Conservation (phyloP, 768 basidiomycete species). For the Hysterangium stoloniferum region DNA sequence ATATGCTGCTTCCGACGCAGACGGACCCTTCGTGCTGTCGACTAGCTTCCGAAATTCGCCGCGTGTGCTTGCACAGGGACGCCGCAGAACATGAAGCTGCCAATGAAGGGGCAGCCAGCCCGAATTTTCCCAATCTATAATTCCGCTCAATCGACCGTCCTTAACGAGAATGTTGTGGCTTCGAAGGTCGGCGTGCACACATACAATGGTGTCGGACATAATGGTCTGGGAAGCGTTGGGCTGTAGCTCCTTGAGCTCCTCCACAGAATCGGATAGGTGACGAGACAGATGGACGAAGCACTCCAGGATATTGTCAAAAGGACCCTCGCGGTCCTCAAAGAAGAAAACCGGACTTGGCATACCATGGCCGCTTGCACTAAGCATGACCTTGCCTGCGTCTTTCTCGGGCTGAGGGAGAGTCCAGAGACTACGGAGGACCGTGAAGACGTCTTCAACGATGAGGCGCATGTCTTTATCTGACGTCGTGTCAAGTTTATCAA, state of each 20-base stretch:
- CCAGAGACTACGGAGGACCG: slow-evolving; percentile 18
- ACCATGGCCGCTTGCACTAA: slow-evolving; percentile 21
- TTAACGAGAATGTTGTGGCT: slow-evolving; percentile 18
- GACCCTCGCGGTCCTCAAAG: slow-evolving; percentile 15
- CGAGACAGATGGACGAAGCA: slow-evolving; percentile 14
- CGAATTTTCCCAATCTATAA: slow-evolving; percentile 22
- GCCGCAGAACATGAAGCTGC: slow-evolving; percentile 15
- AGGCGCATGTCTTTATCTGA: neutral
- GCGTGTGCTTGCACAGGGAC: no score
- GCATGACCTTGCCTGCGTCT: slow-evolving; percentile 17
- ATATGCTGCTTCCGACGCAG: no score
- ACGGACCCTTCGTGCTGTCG: no score
- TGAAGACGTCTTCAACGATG: slow-evolving; percentile 9
- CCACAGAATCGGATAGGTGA: no score
- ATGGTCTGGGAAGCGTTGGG: neutral
- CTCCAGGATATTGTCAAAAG: slow-evolving; percentile 16
- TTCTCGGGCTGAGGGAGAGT: slow-evolving; percentile 15
- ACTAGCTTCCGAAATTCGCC: no score
- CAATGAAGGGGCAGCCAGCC: slow-evolving; percentile 21
- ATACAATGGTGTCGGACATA: slow-evolving; percentile 12
- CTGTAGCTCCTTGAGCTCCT: neutral
- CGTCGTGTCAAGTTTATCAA: slow-evolving; percentile 1
- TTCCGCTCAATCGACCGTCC: slow-evolving; percentile 17
- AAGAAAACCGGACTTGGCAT: slow-evolving; percentile 16
- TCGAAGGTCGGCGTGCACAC: slow-evolving; percentile 18